Base-by-base conservation (phyloP, 2,329 filamentous ascomycete species). In the Fusarium irregulare region DNA sequence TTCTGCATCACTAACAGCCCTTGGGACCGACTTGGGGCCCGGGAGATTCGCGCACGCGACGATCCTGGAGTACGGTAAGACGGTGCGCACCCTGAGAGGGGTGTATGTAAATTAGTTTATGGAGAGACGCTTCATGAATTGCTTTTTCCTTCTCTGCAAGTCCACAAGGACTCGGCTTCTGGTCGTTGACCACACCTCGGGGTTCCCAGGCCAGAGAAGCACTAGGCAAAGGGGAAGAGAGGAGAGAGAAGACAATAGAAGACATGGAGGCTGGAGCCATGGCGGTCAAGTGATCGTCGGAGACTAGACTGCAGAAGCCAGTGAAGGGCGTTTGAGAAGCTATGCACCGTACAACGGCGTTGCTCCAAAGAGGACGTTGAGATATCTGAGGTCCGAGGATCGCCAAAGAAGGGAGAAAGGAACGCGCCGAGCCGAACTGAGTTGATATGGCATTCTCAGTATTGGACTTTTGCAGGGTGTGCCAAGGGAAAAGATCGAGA, bases 381-480 rank as follows among this genome's bases (percentile, higher is more conserved):
- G 23, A 55, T 64, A 50, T 51, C 45, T 21, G 27, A 66, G 21
- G 62, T 51, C 45, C 27, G 27, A 66, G 18, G 49, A 67, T 66
- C 45, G 46, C 25, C 58, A 40, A 40, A 44, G 41, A 51, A 62
- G 25, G 47, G 54, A 47, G 47, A 68, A 66, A 63, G 59, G 62
- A 61, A 48, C 64, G 64, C 48, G 60, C 57, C 70, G 68, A 66
- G 60, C 70, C 70, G 70, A 68, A 44, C 53, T 65, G 37, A 56
- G 25, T 40, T 48, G 51, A 61, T 34, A 46, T 67, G 37, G 48
- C 14, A 25, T 56, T 57, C 45, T 10, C 13, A 27, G 32, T 8
- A n/a, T 20, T 54, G 37, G 40, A 44, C 25, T 56, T 25, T 68
- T 30, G 60, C 34, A 18, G 28, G 27, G 49, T 42, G 21, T 30